phyloP scores from a whole-genome alignment of 2,329 filamentous ascomycete genomes.

The Trichophyton rubrum region DNA sequence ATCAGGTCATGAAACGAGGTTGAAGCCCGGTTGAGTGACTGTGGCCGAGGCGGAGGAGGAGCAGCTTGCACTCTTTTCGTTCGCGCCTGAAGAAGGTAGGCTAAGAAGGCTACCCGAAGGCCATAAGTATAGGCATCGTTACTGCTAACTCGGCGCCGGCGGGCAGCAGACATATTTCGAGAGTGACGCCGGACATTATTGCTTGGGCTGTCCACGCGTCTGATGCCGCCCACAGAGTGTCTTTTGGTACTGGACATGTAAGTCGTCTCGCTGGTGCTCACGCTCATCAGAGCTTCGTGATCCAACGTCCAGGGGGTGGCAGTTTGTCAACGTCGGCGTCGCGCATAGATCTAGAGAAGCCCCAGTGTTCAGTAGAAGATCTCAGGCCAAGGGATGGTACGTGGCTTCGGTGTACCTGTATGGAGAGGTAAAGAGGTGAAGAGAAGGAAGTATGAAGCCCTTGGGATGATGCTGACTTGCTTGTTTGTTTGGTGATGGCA shows the following conservation, averaged over 20 bases:
- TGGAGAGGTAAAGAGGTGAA: not conserved
- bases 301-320: not conserved
- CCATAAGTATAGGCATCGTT: slow-evolving; percentile 88
- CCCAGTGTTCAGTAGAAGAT: not conserved
- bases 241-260: slow-evolving; percentile 37
- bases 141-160: slow-evolving; percentile 34
- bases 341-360: not conserved
- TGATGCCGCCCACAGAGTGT: slow-evolving; percentile 34
- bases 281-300: not conserved
- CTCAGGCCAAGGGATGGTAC: too few species aligned
- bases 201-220: slow-evolving; percentile 34
- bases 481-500: not conserved
- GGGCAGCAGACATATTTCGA: slow-evolving; percentile 31
- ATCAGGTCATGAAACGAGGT: slow-evolving; percentile 69
- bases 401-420: not conserved
- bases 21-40: slow-evolving; percentile 54
- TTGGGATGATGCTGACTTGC: not conserved
- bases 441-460: not conserved
- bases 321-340: not conserved
- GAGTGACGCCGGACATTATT: slow-evolving; percentile 33
- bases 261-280: not conserved
- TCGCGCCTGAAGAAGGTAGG: slow-evolving; percentile 85
- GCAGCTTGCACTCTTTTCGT: slow-evolving; percentile 83
- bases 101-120: slow-evolving; percentile 77
- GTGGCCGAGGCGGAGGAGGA: slow-evolving; percentile 48